Evolutionary conservation across 1,139 yeast genomes (phyloP), one percentile per base, ranked within the genome.

Genomic region (Yamadazyma diddensiae): DNA sequence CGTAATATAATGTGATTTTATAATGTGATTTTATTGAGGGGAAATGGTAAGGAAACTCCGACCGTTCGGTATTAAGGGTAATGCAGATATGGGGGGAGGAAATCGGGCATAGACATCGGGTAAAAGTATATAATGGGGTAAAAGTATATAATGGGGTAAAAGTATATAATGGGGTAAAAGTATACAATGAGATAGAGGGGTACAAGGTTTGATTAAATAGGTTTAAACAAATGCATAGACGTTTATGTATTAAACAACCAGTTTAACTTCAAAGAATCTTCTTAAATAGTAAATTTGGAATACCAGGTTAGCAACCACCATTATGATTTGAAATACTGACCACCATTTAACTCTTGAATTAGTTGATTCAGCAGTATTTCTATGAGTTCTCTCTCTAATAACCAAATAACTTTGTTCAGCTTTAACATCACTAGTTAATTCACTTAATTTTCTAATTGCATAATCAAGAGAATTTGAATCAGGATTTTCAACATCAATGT

Each of bases 291-390:
- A 85, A 45, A 92, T 88, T 63, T 92, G 98, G 78, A 92, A 92
- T 35, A 90, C 49, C 19, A 95, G 85, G 70, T 88, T 92, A 42
- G 75, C 77, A 26, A 82, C 83, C 31, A 92, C 97, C 40, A 92
- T 90, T 36, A 82, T 52, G 44, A 92, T 70, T 65, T 92, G 98
- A 73, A 90, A 84, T 24, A 86, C 73, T 18, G 95, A 85, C 98
- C 98, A 92, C 88, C 94, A 92, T 65, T 92, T 92, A 50, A 92
- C 97, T 55, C 98, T 80, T 36, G 94, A 82, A 62, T 92, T 92
- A 33, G 98, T 92, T 18, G 95, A 83, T 65, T 92, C 98, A 6
- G 98, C 97, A 12, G 98, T 92, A 65, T 92, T 92, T 74, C 98
- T 84, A 63, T 92, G 98, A 21, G 95, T 85, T 65, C 97, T 82